Percentiles rank a stretch among this genome's conserved stretches.
Evolutionary conservation across 2,329 filamentous ascomycete genomes (phyloP).

Genomic region (Fusarium sp.): DNA sequence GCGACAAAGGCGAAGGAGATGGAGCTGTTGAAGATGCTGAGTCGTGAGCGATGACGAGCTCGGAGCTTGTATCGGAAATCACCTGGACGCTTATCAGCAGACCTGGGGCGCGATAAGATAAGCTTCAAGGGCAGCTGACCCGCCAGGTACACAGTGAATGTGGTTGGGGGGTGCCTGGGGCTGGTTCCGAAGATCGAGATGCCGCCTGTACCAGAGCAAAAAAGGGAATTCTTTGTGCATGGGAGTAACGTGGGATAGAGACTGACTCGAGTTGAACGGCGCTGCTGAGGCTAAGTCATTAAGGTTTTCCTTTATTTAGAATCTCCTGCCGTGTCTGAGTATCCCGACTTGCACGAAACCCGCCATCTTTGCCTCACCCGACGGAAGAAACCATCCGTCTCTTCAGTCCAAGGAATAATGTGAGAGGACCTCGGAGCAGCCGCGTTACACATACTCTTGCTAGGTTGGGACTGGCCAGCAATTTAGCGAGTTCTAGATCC

Average conservation of each 20-base stretch:
- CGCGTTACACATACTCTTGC: conserved; percentile 16
- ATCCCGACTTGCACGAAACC: not conserved
- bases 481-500: conserved; percentile 17
- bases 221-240: not conserved
- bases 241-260: conserved; percentile 20
- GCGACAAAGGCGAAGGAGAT: conserved; percentile 7
- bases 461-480: conserved; percentile 16
- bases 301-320: conserved; percentile 7
- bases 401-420: conserved; percentile 1
- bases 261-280: conserved; percentile 27
- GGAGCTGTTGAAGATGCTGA: conserved; percentile 31
- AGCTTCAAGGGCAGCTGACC: conserved; percentile 30
- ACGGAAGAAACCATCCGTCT: not conserved
- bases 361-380: not conserved
- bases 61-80: conserved; percentile 35
- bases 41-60: conserved; percentile 34
- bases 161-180: conserved; percentile 1
- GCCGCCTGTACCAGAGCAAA: not conserved
- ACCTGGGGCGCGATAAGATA: conserved; percentile 33
- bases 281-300: conserved; percentile 17
- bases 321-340: not conserved
- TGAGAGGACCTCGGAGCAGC: not conserved
- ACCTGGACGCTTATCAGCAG: conserved; percentile 30
- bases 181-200: conserved; percentile 5
- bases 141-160: conserved; percentile 5